Evolutionary conservation across 805 yeast genomes (phyloP), one percentile per base, ranked within the genome.

Genomic region (Candida orba): DNA sequence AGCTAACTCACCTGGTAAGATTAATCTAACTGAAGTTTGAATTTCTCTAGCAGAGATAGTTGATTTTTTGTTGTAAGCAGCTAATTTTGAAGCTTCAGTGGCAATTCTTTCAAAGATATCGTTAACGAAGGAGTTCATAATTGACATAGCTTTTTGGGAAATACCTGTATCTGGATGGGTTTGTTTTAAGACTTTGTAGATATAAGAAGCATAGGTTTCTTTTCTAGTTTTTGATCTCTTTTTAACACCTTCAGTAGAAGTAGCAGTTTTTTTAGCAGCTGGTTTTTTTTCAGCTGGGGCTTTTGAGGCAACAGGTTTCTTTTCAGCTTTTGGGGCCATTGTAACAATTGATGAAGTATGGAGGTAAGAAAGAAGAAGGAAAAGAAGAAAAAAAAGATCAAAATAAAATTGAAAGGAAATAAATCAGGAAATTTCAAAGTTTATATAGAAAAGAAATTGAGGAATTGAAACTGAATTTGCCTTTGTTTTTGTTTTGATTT

Each of bases 131-230:
- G 96, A 90, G 84, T 91, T 91, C 91, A 90, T 82, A 69, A 91
- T 91, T 54, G 96, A 88, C 96, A 91, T 90, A 54, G 97, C 96
- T 68, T 87, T 86, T 74, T 89, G 95, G 59, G 97, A 90, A 68
- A 90, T 90, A 87, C 97, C 97, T 51, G 98, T 90, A 71, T 90
- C 97, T 71, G 97, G 97, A 73, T 90, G 97, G 49, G 96, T 90
- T 79, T 90, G 97, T 74, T 89, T 89, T 68, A 90, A 83, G 58
- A 90, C 96, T 74, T 90, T 91, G 93, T 90, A 90, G 68, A 91
- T 90, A 75, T 90, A 91, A 50, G 96, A 88, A 54, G 96, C 87
- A 78, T 89, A 90, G 53, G 96, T 88, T 76, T 91, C 97, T 84
- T 88, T 89, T 82, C 97, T 88, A 62, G 90, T 73, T 84, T 89